These are phyloP conservation scores for Tetradesmus obliquus DNA, from an alignment of 139 green algal species.

Conservation along the genomic window DNA sequence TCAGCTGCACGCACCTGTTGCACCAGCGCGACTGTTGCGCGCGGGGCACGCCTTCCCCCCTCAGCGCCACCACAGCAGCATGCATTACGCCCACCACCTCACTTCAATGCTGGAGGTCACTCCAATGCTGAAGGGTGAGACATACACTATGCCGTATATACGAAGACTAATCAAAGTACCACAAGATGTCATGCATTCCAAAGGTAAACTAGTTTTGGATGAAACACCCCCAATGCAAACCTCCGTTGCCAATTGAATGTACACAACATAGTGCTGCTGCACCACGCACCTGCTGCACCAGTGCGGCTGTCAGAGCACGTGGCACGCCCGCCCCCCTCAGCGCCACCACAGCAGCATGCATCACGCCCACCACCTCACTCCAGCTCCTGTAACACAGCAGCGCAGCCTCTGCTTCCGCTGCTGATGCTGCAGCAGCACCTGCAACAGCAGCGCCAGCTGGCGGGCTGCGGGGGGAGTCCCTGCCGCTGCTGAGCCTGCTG, in stretches of 20 bases:
- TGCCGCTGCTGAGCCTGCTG: not conserved
- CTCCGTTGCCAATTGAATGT: not conserved
- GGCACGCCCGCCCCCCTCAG: constrained; percentile 58
- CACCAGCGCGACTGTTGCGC: not conserved
- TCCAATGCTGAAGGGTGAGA: too few relatives aligned
- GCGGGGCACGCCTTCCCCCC: constrained; percentile 7
- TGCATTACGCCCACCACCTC: constrained; percentile 60
- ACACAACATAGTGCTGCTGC: not conserved
- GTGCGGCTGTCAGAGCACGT: constrained; percentile 50
- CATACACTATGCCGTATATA: too few relatives aligned
- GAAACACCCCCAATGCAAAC: too few relatives aligned
- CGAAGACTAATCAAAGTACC: too few relatives aligned
- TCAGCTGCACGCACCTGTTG: not conserved
- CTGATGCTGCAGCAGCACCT: constrained; percentile 6
- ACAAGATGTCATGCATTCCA: too few relatives aligned
- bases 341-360: constrained; percentile 50
- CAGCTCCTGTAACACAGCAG: constrained; percentile 40
- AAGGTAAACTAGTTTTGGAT: too few relatives aligned
- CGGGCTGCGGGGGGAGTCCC: not conserved
- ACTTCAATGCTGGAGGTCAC: constrained; percentile 37
- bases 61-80: constrained; percentile 49
- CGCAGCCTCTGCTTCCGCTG: not conserved
- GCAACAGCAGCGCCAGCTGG: constrained; percentile 8
- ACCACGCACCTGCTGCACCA: constrained; percentile 59
- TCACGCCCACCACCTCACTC: constrained; percentile 56